Evolutionary conservation across 176 grass and related monocot genomes (phyloP).

Genomic region (Sorghum bicolor): DNA sequence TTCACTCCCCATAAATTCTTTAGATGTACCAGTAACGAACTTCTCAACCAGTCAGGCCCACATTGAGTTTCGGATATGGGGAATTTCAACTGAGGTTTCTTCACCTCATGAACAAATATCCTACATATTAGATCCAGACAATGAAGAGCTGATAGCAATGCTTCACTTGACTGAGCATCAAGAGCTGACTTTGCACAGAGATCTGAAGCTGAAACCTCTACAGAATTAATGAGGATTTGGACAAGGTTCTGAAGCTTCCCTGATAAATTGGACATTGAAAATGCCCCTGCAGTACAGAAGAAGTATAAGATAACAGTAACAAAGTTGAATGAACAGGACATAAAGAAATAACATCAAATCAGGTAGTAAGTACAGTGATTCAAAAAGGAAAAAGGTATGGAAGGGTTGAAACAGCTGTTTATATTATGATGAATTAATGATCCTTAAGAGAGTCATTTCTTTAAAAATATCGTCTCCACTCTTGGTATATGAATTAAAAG

Average conservation of each 20-base stretch:
- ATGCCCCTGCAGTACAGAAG: conserved; percentile 27
- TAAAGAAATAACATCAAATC: conserved; percentile 3
- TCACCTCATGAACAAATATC: conserved; percentile 57
- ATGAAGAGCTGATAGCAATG: conserved; percentile 51
- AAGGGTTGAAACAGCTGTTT: not conserved
- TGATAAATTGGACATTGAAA: conserved; percentile 30
- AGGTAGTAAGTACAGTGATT: not conserved
- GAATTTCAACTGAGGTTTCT: conserved; percentile 48
- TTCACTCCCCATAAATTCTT: conserved; percentile 66
- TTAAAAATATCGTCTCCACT: not conserved
- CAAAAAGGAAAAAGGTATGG: not conserved
- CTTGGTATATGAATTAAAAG: not conserved
- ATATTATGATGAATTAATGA: not conserved
- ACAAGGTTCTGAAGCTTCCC: conserved; percentile 57
- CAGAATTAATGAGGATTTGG: conserved; percentile 53
- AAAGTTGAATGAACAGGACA: not conserved
- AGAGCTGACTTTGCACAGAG: conserved; percentile 38
- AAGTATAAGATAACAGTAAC: conserved; percentile 1
- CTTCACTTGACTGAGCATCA: conserved; percentile 62
- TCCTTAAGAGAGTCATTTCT: not conserved
- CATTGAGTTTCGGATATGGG: conserved; percentile 1
- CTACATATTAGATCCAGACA: conserved; percentile 62
- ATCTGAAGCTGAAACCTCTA: conserved; percentile 64
- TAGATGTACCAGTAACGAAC: conserved; percentile 51
- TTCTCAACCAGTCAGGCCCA: conserved; percentile 36